A percentile compares a stretch with the other conserved stretches of the same genome.
Evolutionary conservation across 2,329 filamentous ascomycete species (phyloP).

Genomic region (Iodosphaeria phyllophila): DNA sequence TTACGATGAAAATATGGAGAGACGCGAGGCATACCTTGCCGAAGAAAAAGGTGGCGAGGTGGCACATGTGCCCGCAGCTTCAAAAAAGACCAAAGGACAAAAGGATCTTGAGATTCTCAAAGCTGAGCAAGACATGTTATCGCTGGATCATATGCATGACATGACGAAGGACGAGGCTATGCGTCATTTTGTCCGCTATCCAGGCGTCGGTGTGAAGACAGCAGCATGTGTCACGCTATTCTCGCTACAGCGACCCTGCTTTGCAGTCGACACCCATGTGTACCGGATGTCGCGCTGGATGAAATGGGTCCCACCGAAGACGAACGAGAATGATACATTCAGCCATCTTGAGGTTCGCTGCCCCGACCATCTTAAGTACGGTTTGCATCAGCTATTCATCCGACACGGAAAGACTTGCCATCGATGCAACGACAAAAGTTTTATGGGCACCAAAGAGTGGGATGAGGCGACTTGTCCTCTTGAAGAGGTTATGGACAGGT

Average conservation of each 20-base stretch:
- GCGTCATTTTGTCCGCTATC: constrained; percentile 27
- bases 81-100: constrained; percentile 21
- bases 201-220: constrained; percentile 37
- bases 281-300: constrained; percentile 31
- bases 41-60: constrained; percentile 21
- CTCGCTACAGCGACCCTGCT: constrained; percentile 30
- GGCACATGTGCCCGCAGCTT: constrained; percentile 22
- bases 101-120: constrained; percentile 38
- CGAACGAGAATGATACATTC: constrained; percentile 26
- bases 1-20: constrained; percentile 41
- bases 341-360: constrained; percentile 32
- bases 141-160: constrained; percentile 30
- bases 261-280: constrained; percentile 40
- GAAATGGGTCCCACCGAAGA: constrained; percentile 32
- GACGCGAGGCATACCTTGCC: constrained; percentile 22
- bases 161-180: constrained; percentile 27
- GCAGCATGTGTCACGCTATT: constrained; percentile 37
- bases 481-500: constrained; percentile 20
- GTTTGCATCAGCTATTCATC: constrained; percentile 34
- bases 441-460: constrained; percentile 42
- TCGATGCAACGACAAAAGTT: constrained; percentile 30
- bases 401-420: constrained; percentile 29
- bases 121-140: constrained; percentile 37
- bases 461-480: constrained; percentile 26
- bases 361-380: constrained; percentile 33